Evolutionary conservation across 2,329 filamentous ascomycete genomes (phyloP).

Genomic region (Paraconiothyrium brasiliense): DNA sequence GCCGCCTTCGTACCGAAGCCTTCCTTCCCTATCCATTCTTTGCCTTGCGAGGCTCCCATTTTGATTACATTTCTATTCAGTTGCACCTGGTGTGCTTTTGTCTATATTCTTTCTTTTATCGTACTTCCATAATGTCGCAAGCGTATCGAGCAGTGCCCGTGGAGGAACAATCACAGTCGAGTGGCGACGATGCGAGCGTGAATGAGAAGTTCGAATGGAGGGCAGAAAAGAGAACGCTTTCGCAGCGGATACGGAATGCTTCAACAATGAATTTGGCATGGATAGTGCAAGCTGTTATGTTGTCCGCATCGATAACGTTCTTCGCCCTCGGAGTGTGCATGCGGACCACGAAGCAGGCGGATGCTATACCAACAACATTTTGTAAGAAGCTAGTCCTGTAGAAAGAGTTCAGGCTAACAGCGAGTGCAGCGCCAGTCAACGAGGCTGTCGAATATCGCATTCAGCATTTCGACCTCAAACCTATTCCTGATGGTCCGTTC

Average conservation of each 20-base stretch:
- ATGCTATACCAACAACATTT: constrained; percentile 26
- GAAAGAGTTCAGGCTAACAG: not conserved
- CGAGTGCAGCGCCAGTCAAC: constrained; percentile 22
- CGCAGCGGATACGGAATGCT: constrained; percentile 16
- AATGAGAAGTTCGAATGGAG: constrained; percentile 26
- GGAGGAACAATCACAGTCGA: constrained; percentile 17
- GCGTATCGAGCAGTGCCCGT: constrained; percentile 18
- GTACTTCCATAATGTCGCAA: constrained; percentile 20
- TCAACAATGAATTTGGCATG: constrained; percentile 20
- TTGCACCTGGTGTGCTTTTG: constrained; percentile 24
- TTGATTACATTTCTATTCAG: not conserved
- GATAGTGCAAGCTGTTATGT: constrained; percentile 22
- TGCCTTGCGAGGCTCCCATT: constrained; percentile 5
- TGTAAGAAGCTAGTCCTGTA: constrained; percentile 16
- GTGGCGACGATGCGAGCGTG: constrained; percentile 21
- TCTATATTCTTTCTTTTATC: constrained; percentile 9
- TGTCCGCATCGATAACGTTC: constrained; percentile 24
- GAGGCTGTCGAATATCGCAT: constrained; percentile 28
- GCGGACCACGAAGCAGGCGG: constrained; percentile 17
- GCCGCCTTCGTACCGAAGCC: not conserved
- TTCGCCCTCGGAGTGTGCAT: constrained; percentile 24
- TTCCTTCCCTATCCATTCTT: constrained; percentile 12
- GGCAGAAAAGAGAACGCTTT: constrained; percentile 16
- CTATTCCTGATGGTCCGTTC: constrained; percentile 24
- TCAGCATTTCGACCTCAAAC: constrained; percentile 27